Evolutionary conservation across 495 filamentous ascomycete species (phyloP).

Genomic region (Cryomyces antarcticus): DNA sequence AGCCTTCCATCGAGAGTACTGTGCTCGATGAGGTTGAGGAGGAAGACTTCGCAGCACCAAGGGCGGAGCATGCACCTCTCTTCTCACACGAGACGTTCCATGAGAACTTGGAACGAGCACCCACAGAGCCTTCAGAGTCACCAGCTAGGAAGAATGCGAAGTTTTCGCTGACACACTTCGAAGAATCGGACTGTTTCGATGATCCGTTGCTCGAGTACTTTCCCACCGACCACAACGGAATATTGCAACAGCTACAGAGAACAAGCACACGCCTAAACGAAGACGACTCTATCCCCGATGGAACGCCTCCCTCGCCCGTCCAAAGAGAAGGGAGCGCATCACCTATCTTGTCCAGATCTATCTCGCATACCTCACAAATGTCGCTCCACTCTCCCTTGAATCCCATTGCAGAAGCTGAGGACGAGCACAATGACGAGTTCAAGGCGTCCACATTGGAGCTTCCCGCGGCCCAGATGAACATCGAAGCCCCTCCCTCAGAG

Average conservation of each 20-base stretch:
- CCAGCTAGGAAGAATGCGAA: background rate
- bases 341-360: background rate
- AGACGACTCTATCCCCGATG: background rate
- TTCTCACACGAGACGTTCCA: background rate
- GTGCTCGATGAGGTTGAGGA: background rate
- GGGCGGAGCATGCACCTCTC: background rate
- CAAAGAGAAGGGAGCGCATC: background rate
- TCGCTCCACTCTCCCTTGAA: background rate
- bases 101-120: conserved; percentile 1
- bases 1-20: background rate
- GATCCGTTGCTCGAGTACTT: conserved; percentile 7
- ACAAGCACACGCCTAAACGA: background rate
- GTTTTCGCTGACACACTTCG: background rate
- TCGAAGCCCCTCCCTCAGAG: background rate
- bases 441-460: background rate
- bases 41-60: background rate
- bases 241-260: conserved; percentile 4
- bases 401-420: background rate
- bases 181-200: conserved; percentile 4
- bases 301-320: background rate
- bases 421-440: background rate
- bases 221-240: conserved; percentile 4
- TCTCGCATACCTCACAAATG: background rate
- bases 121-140: background rate
- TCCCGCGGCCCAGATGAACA: background rate